A percentile compares a stretch with the other conserved stretches of the same genome.
Conservation (phyloP, 1,139 yeast species). For the Magnusiomyces sp. region DNA sequence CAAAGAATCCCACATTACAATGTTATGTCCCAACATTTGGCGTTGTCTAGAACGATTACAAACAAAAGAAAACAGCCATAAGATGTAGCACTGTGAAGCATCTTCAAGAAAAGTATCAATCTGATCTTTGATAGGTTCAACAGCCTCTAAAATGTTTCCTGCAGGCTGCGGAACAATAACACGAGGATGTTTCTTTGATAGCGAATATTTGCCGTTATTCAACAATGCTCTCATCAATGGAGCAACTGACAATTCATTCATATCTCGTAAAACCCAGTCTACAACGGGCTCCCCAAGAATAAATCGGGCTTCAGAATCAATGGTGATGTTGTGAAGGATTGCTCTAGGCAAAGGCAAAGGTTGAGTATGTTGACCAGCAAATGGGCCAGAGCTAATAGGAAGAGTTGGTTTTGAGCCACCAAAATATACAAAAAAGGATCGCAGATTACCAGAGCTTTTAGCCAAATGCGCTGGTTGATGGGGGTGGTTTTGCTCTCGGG, state of each 20-base stretch:
- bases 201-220: neutral
- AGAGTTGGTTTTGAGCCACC: slow-evolving; percentile 15
- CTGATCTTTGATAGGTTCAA: slow-evolving; percentile 13
- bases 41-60: slow-evolving; percentile 80
- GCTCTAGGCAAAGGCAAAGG: slow-evolving; percentile 28
- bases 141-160: slow-evolving; percentile 7
- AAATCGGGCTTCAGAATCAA: slow-evolving; percentile 16
- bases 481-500: slow-evolving; percentile 22
- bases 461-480: slow-evolving; percentile 21
- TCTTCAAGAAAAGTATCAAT: slow-evolving; percentile 23
- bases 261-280: slow-evolving; percentile 28
- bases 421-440: slow-evolving; percentile 17
- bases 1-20: slow-evolving; percentile 65
- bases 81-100: slow-evolving; percentile 32
- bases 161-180: slow-evolving; percentile 5
- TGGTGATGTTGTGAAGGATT: slow-evolving; percentile 21
- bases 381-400: slow-evolving; percentile 11
- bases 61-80: slow-evolving; percentile 42
- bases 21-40: slow-evolving; percentile 52
- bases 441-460: slow-evolving; percentile 20
- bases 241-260: slow-evolving; percentile 26
- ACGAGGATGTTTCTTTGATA: slow-evolving; percentile 3
- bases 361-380: slow-evolving; percentile 20
- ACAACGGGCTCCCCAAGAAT: slow-evolving; percentile 19
- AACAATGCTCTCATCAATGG: slow-evolving; percentile 4